Percentiles rank a stretch among this genome's conserved stretches.
Evolutionary conservation across 208 protist species (phyloP).

Genomic region (Zelonia costaricensis): DNA sequence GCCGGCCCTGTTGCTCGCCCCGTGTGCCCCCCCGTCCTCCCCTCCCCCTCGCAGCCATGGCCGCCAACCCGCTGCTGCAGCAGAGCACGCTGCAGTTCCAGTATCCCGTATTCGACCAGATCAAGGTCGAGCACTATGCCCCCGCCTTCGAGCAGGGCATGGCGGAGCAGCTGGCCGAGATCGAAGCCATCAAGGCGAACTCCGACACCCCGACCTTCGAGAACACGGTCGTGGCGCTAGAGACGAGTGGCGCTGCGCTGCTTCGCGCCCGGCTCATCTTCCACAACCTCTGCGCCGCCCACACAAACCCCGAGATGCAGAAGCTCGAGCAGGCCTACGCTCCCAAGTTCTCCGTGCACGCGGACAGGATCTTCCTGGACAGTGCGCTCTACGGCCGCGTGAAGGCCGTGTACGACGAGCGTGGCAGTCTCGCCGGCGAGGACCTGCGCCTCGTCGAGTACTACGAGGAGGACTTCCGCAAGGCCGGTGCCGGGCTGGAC

Average conservation of each 20-base stretch:
- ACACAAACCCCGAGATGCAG: constrained; percentile 49
- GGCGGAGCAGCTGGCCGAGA: constrained; percentile 44
- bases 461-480: constrained; percentile 36
- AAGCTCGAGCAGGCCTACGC: constrained; percentile 45
- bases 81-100: constrained; percentile 44
- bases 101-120: constrained; percentile 41
- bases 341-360: constrained; percentile 34
- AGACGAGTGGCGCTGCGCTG: constrained; percentile 36
- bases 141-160: constrained; percentile 62
- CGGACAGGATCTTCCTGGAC: constrained; percentile 53
- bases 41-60: neutral
- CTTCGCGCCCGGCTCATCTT: constrained; percentile 26
- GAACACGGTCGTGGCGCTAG: constrained; percentile 56
- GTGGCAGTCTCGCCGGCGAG: constrained; percentile 35
- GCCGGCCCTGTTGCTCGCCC: too few relatives aligned
- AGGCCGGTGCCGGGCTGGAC: constrained; percentile 38
- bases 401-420: constrained; percentile 44
- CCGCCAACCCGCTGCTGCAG: constrained; percentile 42
- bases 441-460: constrained; percentile 42
- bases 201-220: constrained; percentile 37
- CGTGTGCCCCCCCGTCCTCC: too few relatives aligned
- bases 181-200: constrained; percentile 26
- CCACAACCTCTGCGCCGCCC: constrained; percentile 38
- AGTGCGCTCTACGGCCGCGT: constrained; percentile 41
- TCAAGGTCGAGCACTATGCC: constrained; percentile 51